Evolutionary conservation across 495 filamentous ascomycete genomes (phyloP).

Genomic region (Aspergillus affinis): DNA sequence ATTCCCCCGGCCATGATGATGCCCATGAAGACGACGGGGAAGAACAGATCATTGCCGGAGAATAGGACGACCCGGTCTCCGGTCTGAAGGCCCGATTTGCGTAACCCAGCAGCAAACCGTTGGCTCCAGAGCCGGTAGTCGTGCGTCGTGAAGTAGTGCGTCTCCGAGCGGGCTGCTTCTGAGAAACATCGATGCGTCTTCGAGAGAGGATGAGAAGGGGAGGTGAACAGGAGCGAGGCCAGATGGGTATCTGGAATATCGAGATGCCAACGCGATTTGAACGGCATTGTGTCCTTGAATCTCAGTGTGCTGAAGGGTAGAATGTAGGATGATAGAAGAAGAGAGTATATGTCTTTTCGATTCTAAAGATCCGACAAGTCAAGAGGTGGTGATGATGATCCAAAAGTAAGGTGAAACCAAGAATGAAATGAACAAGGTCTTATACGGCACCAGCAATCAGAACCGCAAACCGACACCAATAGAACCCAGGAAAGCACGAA

Average conservation of each 20-base stretch:
- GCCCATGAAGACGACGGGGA: constrained; percentile 69
- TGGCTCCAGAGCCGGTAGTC: constrained; percentile 69
- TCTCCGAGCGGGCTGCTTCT: constrained; percentile 56
- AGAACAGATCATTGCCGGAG: constrained; percentile 71
- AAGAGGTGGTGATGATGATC: neutral
- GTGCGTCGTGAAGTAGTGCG: constrained; percentile 53
- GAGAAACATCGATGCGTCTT: constrained; percentile 45
- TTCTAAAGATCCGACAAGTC: neutral
- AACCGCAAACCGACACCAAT: neutral
- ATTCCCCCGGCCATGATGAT: constrained; percentile 75
- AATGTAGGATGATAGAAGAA: neutral
- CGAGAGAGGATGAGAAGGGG: constrained; percentile 46
- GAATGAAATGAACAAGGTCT: no score
- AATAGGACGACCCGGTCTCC: constrained; percentile 76
- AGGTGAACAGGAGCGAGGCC: constrained; percentile 49
- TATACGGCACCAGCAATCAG: no score
- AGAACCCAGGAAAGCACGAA: neutral
- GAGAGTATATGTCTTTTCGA: neutral
- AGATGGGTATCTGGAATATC: constrained; percentile 50
- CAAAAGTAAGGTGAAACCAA: neutral
- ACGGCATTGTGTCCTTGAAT: constrained; percentile 41
- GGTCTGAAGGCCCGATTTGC: constrained; percentile 58
- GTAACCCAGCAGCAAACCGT: constrained; percentile 69
- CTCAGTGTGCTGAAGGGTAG: neutral
- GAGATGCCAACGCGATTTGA: constrained; percentile 51